phyloP scores from a whole-genome alignment of 2,329 filamentous ascomycete genomes.

The Microascus cirrosus region DNA sequence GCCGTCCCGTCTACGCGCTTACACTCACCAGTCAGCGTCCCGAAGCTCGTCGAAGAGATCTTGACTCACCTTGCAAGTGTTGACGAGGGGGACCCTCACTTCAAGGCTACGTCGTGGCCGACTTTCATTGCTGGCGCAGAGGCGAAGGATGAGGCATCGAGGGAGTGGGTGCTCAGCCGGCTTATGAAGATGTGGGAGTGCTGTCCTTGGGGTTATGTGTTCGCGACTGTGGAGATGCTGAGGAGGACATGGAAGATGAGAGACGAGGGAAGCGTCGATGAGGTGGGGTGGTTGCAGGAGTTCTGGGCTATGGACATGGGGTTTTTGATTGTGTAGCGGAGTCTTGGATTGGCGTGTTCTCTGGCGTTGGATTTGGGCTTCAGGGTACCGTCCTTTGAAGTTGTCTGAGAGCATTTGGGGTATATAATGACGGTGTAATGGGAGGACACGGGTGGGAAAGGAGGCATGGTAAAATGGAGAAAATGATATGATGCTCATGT shows the following conservation, averaged over 20 bases:
- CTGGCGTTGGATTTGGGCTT: background rate
- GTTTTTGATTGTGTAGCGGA: slow-evolving; percentile 30
- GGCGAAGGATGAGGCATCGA: slow-evolving; percentile 30
- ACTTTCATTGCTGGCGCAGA: slow-evolving; percentile 47
- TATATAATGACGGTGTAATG: background rate
- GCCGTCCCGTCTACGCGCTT: slow-evolving; percentile 25
- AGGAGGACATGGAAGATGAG: slow-evolving; percentile 33
- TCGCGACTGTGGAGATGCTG: slow-evolving; percentile 36
- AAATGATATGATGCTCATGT: too few species aligned
- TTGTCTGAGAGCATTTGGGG: background rate
- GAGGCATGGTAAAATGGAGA: too few species aligned
- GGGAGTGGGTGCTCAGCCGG: slow-evolving; percentile 39
- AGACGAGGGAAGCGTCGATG: slow-evolving; percentile 7
- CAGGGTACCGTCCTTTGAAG: background rate
- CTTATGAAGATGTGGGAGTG: slow-evolving; percentile 30
- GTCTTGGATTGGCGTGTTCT: background rate
- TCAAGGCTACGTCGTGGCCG: slow-evolving; percentile 51
- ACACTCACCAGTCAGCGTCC: slow-evolving; percentile 24
- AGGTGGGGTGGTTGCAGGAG: slow-evolving; percentile 28
- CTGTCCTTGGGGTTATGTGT: slow-evolving; percentile 39
- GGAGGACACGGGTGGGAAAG: too few species aligned
- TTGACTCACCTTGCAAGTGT: slow-evolving; percentile 38
- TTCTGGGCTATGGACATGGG: slow-evolving; percentile 31
- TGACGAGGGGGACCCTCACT: slow-evolving; percentile 35
- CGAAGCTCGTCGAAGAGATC: slow-evolving; percentile 36